Evolutionary conservation across 2,329 filamentous ascomycete species (phyloP), one percentile per base, ranked within the genome.

Genomic region (Arthrobotrys musiformis): DNA sequence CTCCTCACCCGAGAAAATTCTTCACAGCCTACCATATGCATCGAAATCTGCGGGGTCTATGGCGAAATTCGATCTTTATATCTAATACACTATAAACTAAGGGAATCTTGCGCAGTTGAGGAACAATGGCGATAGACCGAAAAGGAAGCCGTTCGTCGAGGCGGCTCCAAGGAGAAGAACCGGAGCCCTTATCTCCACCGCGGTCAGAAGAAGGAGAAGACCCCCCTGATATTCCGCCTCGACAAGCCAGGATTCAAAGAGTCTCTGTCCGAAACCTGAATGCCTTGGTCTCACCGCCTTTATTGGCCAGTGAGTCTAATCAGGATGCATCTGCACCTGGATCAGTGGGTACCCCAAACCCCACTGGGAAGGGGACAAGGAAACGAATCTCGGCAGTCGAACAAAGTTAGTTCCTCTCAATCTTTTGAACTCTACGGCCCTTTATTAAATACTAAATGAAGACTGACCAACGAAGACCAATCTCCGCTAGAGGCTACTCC

Each of bases 61-160:
- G n/a, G n/a, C n/a, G n/a, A n/a, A n/a, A n/a, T n/a, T n/a, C n/a
- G n/a, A n/a, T n/a, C n/a, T n/a, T n/a, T n/a, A n/a, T n/a, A n/a
- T n/a, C n/a, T n/a, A n/a, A n/a, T n/a, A n/a, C n/a, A n/a, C n/a
- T n/a, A n/a, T n/a, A n/a, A n/a, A n/a, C n/a, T n/a, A n/a, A n/a
- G n/a, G n/a, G n/a, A n/a, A n/a, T n/a, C n/a, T n/a, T n/a, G n/a
- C n/a, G n/a, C n/a, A n/a, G n/a, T n/a, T n/a, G n/a, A 24, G 19
- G 24, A 46, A 5, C 8, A 11, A 75, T 75, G 70, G 13, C 35
- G 7, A 0, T n/a, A 6, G 70, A 62, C n/a, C 24, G 33, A 26
- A 54, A 50, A 28, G 33, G 50, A 15, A 62, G 54, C 15, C 70
- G 70, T 44, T 75, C 70, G 4, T 75, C 62, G 0, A 56, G 70